Base-by-base conservation (phyloP, 768 basidiomycete species). In the Sarcomyxa edulis region DNA sequence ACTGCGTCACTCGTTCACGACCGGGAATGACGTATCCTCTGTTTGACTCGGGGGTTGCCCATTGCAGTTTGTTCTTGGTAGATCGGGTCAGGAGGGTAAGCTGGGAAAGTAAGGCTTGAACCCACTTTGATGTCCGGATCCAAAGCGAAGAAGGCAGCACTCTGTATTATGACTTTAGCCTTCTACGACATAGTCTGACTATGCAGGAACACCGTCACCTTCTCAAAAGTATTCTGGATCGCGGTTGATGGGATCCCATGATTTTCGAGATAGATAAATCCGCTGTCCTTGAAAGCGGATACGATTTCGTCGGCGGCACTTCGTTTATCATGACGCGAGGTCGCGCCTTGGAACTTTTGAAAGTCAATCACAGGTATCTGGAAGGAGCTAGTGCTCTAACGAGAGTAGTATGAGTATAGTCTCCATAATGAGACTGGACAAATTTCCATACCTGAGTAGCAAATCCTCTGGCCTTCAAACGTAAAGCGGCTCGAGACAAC, bases 41-140 rank as follows among this genome's bases (percentile, higher is more conserved):
- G 50, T 94, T 91, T 6, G 87, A 74, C 27, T 85, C 78, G 43
- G 89, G 87, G 54, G 89, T 85, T 39, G 85, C 81, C 89, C 89
- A 92, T 40, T 79, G 78, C 5, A 91, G 69, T 43, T 66, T 62
- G 25, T 18, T 21, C 48, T 21, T 44, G 44, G 6, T 15, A 11
- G 5, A 29, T 11, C 12, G 20, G 19, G 14, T 29, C 10, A 22
- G 10, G 14, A n/a, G n/a, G n/a, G n/a, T 10, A 19, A 20, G 21
- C 7, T 7, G n/a, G 14, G 27, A 10, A 2, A 10, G 7, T 22
- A 18, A 20, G 30, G 20, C 12, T 18, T 29, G 11, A 28, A 33
- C 48, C 20, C 37, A 75, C 84, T 67, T 90, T 90, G 30, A 64
- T 56, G 32, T 78, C 74, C 30, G 58, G 50, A 4, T 87, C 76